These are phyloP conservation scores for Penicillium sp. DNA, from an alignment of 2,329 filamentous ascomycete species.

Conservation along the genomic window DNA sequence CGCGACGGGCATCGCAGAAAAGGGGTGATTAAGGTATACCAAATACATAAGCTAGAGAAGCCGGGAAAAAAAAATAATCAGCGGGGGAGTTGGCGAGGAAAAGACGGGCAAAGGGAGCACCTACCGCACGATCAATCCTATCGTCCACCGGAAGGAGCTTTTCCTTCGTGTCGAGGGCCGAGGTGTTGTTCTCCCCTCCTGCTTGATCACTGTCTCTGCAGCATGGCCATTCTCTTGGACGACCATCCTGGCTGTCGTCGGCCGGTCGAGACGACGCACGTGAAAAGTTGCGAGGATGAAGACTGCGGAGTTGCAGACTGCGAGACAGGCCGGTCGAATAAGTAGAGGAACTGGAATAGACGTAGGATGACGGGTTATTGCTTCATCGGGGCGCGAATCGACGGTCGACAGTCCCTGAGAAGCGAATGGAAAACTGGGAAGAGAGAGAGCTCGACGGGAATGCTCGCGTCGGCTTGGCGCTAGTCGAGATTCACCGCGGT, in stretches of 20 bases:
- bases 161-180: constrained; percentile 14
- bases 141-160: constrained; percentile 37
- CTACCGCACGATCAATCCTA: constrained; percentile 42
- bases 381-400: constrained; percentile 2
- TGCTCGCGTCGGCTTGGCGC: constrained; percentile 30
- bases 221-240: constrained; percentile 33
- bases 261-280: constrained; percentile 13
- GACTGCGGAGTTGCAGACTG: not conserved
- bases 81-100: constrained; percentile 6
- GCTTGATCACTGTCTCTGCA: constrained; percentile 23
- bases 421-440: not conserved
- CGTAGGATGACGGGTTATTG: not conserved
- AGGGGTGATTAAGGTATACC: constrained; percentile 82
- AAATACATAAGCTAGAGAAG: constrained; percentile 69
- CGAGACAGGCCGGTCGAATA: not conserved
- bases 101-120: constrained; percentile 10
- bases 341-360: not conserved
- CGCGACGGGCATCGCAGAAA: constrained; percentile 80
- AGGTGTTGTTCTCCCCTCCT: constrained; percentile 12
- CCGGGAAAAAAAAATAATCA: too few relatives aligned
- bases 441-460: constrained; percentile 25
- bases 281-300: constrained; percentile 5
- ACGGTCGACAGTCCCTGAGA: not conserved
- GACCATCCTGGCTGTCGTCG: constrained; percentile 28
- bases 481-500: constrained; percentile 25